These are phyloP conservation scores for Bretschneidera sinensis DNA, from an alignment of 345 rosid genomes.

Conservation along the genomic window DNA sequence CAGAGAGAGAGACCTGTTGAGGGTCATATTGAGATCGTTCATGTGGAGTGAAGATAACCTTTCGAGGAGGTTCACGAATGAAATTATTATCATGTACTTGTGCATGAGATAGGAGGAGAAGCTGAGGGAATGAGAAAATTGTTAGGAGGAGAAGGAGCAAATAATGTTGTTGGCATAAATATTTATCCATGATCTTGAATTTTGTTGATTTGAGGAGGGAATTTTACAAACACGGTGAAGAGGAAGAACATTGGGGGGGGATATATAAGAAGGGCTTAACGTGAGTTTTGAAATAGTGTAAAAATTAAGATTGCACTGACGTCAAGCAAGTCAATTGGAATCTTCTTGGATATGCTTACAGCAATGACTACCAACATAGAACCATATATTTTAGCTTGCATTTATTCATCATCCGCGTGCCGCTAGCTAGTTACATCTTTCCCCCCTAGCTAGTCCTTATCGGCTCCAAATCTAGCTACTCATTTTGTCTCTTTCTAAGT, in stretches of 20 bases:
- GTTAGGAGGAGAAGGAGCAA: background rate
- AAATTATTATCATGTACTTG: background rate
- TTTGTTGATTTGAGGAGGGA: background rate
- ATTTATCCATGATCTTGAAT: background rate
- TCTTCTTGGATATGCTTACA: background rate
- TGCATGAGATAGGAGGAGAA: background rate
- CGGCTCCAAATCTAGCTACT: too few relatives aligned
- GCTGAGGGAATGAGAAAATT: background rate
- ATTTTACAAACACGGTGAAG: too few relatives aligned
- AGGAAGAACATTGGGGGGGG: too few relatives aligned
- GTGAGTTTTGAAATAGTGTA: background rate
- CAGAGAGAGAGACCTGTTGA: background rate
- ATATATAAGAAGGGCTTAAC: background rate
- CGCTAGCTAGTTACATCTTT: too few relatives aligned
- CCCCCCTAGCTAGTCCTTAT: too few relatives aligned
- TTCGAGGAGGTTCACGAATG: background rate
- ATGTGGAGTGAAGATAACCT: background rate
- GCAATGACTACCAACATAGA: background rate
- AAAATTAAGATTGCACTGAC: background rate
- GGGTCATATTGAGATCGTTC: background rate
- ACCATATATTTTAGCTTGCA: too few relatives aligned
- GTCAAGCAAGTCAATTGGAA: background rate
- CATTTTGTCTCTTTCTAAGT: too few relatives aligned
- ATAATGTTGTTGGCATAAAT: background rate
- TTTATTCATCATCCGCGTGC: too few relatives aligned